Conservation (phyloP, 352 stramenopile genomes). For the Phytophthora vignae region DNA sequence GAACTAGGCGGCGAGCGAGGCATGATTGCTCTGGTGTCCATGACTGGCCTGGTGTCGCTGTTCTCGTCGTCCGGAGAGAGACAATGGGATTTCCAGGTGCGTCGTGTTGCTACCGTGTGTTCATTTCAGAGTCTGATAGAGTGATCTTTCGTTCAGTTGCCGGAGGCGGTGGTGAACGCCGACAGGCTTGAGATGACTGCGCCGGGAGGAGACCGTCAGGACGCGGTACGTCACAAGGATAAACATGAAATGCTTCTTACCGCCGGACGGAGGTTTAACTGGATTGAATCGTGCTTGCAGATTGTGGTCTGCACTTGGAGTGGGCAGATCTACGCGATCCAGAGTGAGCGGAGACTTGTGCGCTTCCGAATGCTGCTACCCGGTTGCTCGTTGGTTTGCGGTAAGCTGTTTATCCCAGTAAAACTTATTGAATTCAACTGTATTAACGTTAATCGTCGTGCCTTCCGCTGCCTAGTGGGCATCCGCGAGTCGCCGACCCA, state of each 20-base stretch:
- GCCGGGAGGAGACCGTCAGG: slow-evolving; percentile 30
- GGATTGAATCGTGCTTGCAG: slow-evolving; percentile 33
- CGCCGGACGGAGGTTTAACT: neutral
- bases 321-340: slow-evolving; percentile 63
- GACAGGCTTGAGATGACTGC: slow-evolving; percentile 55
- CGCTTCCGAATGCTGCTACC: slow-evolving; percentile 75
- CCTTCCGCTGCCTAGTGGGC: slow-evolving; percentile 29
- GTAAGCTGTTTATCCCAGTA: slow-evolving; percentile 37
- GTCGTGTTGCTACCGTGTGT: slow-evolving; percentile 4
- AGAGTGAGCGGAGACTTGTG: slow-evolving; percentile 50
- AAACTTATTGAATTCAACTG: neutral
- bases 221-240: slow-evolving; percentile 37
- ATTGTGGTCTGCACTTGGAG: slow-evolving; percentile 80
- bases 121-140: neutral
- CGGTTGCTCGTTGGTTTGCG: slow-evolving; percentile 68
- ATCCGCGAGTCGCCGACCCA: slow-evolving; percentile 40
- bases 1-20: slow-evolving; percentile 18
- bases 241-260: neutral
- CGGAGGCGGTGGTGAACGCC: slow-evolving; percentile 59
- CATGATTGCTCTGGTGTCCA: slow-evolving; percentile 48
- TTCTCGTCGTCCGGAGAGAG: slow-evolving; percentile 46
- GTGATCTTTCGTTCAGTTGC: slow-evolving; percentile 39
- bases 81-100: slow-evolving; percentile 60
- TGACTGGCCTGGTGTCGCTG: slow-evolving; percentile 48
- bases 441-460: neutral